Evolutionary conservation across 2,329 filamentous ascomycete species (phyloP), one percentile per base, ranked within the genome.

Genomic region (Thelonectria discophora): DNA sequence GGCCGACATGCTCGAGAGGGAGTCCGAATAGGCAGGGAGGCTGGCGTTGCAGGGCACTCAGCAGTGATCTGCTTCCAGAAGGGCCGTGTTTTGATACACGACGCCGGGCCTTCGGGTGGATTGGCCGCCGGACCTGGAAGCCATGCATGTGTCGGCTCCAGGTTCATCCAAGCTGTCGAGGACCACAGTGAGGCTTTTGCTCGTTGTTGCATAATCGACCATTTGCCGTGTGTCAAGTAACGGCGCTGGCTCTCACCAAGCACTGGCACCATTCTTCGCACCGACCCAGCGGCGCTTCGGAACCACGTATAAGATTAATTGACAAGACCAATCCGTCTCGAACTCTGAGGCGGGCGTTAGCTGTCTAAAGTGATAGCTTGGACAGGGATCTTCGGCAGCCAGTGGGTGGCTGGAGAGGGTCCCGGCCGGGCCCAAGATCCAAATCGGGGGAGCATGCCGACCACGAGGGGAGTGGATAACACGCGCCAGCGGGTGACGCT

Each of bases 31-130:
- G 63, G 58, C 48, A 69, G 55, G 55, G 58, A 59, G 51, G 30
- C 63, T 62, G 60, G 69, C 55, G 69, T 64, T 67, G 55, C 51
- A 67, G 55, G 60, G 58, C 61, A 63, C 50, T 39, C 30, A 52
- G 57, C 60, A 52, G 57, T 60, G 60, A 62, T 64, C 66, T 59
- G 56, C 60, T 71, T 69, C 67, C 65, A 63, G 65, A 71, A 69
- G 60, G 55, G 32, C 60, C 47, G 58, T 62, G 39, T 57, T 56
- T 42, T 52, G 58, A 57, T 60, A 57, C 50, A 62, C 52, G 52
- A 64, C 59, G 54, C 57, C 51, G 57, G 47, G 56, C 30, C 55
- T 47, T 58, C 52, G 32, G 40, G 24, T 52, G 49, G 39, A 62
- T 50, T 55, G 56, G 57, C 37, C 49, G 27, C 39, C 21, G 34